Evolutionary conservation across 225 moss, liverwort and hornwort genomes (phyloP).

Genomic region (Polytrichum commune): DNA sequence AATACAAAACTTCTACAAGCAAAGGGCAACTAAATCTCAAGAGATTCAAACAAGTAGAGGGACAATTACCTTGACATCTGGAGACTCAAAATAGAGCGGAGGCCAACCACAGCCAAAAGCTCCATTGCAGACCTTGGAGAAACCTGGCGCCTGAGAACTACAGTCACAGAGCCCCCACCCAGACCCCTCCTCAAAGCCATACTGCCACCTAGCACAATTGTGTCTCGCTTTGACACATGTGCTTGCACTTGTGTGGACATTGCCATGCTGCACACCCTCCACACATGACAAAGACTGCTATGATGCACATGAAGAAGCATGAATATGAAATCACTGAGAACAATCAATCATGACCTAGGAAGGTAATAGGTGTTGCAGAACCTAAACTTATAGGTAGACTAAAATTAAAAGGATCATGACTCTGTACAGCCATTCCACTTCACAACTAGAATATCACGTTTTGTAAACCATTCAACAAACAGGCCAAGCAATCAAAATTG

Average conservation of each 20-base stretch:
- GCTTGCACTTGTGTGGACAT: conserved; percentile 98
- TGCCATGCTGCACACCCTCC: conserved; percentile 65
- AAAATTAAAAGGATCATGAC: too few relatives aligned
- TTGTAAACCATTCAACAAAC: too few relatives aligned
- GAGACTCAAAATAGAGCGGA: conserved; percentile 83
- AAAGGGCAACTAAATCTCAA: too few relatives aligned
- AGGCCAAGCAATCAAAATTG: too few relatives aligned
- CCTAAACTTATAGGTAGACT: too few relatives aligned
- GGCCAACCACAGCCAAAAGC: conserved; percentile 81
- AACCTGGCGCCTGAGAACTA: conserved; percentile 79
- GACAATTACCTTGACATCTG: conserved; percentile 78
- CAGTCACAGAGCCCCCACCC: conserved; percentile 85
- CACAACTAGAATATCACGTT: too few relatives aligned
- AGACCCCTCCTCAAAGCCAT: conserved; percentile 93
- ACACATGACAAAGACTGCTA: background rate
- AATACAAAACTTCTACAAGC: too few relatives aligned
- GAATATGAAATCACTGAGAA: too few relatives aligned
- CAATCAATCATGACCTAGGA: too few relatives aligned
- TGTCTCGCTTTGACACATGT: conserved; percentile 86
- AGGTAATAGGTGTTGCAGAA: too few relatives aligned
- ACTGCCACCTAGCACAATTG: conserved; percentile 86
- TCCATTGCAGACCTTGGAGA: conserved; percentile 80
- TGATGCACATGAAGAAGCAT: too few relatives aligned
- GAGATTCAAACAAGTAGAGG: background rate
- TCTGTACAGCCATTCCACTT: too few relatives aligned